A percentile compares a stretch with the other conserved stretches of the same genome.
These are phyloP conservation scores for Rheum nobile DNA, from an alignment of 148 eudicot genomes.

Conservation along the genomic window DNA sequence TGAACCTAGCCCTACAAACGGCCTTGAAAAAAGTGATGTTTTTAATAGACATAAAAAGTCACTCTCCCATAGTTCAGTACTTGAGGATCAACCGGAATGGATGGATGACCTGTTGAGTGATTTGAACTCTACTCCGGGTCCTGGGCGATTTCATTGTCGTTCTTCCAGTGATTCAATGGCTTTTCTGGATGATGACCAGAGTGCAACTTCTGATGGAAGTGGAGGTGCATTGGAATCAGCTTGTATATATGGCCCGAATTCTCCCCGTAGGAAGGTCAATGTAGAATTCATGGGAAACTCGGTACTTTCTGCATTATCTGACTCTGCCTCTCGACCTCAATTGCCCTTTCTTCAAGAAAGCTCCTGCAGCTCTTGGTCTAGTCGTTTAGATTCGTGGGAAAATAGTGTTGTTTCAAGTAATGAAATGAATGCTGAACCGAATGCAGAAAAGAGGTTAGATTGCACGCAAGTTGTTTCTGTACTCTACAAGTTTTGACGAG, in stretches of 20 bases:
- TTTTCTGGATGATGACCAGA: constrained; percentile 14
- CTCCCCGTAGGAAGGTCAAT: constrained; percentile 45
- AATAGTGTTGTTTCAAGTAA: constrained; percentile 20
- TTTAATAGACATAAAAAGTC: constrained; percentile 33
- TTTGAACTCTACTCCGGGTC: constrained; percentile 20
- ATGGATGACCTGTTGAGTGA: constrained; percentile 52
- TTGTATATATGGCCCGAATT: constrained; percentile 60
- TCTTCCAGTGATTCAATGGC: constrained; percentile 49
- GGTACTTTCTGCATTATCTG: constrained; percentile 43
- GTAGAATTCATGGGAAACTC: constrained; percentile 26
- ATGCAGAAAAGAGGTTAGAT: constrained; percentile 33
- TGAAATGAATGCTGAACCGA: constrained; percentile 28
- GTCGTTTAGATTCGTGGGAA: constrained; percentile 15
- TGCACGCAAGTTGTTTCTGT: background rate
- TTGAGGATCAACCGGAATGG: constrained; percentile 57
- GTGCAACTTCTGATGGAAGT: constrained; percentile 21
- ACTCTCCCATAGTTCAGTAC: constrained; percentile 32
- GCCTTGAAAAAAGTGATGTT: constrained; percentile 11
- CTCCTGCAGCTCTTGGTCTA: constrained; percentile 18
- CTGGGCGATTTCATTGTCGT: constrained; percentile 21
- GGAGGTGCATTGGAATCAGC: constrained; percentile 26
- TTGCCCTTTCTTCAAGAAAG: constrained; percentile 21
- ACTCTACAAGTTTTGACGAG: background rate
- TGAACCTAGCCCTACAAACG: constrained; percentile 13
- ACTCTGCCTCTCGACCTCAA: constrained; percentile 26